Evolutionary conservation across 2,329 filamentous ascomycete species (phyloP), one percentile per base, ranked within the genome.

Genomic region (Diaporthe sp.): DNA sequence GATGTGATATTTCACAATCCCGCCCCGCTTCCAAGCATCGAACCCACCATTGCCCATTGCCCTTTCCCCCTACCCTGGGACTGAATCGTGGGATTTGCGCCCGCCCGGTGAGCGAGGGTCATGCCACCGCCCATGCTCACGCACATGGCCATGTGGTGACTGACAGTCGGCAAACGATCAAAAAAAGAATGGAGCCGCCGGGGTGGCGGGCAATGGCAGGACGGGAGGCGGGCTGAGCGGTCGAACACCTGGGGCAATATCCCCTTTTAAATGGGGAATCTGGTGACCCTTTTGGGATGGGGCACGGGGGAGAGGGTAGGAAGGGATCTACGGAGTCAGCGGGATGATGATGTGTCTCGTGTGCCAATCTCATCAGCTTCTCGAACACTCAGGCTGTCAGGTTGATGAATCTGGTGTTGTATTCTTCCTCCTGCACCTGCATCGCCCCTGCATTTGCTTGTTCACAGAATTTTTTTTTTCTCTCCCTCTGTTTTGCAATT

Each of bases 1-100:
- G 54, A 69, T 75, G 74, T 73, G 69, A 75, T 70, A 12, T 70
- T 58, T 73, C 74, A 75, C 70, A 73, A 61, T 55, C 42, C 57
- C 42, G 61, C 70, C 64, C 74, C 70, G 70, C 70, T 64, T 67
- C 61, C 55, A 60, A 47, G 45, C 25, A 25, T n/a, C 67, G 47
- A 35, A 54, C 58, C 52, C 50, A 72, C 55, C 22, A 22, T n/a
- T 35, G 13, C 19, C 30, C 22, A 38, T 15, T 33, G 5, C 68
- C 42, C n/a, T 60, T n/a, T 60, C n/a, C 15, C 30, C 69, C 35
- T 47, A 60, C 42, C 69, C 55, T 52, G 28, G 54, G 54, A 50
- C 50, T 47, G 54, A 61, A 61, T 52, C 69, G 55, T 47, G 30
- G 68, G 68, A 50, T 61, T 40, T 35, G 22, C 22, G 30, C 60